Evolutionary conservation across 352 stramenopile species (phyloP), one percentile per base, ranked within the genome.

Genomic region (Phytophthora idaei): DNA sequence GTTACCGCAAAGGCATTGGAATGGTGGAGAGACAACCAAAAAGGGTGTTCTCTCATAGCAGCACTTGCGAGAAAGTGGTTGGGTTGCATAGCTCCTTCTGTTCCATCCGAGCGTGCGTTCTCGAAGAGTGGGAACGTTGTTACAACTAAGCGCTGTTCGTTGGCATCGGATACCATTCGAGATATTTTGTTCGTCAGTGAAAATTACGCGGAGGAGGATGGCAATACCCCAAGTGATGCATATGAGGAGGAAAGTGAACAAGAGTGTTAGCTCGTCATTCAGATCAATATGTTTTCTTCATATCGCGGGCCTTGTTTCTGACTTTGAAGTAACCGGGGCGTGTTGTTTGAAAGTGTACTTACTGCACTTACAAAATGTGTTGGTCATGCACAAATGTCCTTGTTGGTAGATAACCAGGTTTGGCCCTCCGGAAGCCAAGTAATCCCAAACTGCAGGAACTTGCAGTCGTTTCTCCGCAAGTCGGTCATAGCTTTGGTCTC

Each of bases 51-150:
- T 15, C 28, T 36, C n/a, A 1, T 56, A 12, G 34, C n/a, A 5
- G 17, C 32, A 31, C 25, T 63, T 1, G 56, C 56, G 12, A 32
- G 56, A 1, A 55, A 63, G 31, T 63, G 56, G 56, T 15, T 63
- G 12, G 56, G 45, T 1, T 63, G 56, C 32, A 63, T 63, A 11
- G 56, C 44, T 1, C 56, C 56, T 14, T 63, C 56, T 4, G 56
- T 48, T 1, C 56, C 44, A 39, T 48, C 51, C 0, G 37, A 58
- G 14, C 51, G 37, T 14, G 51, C 51, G 12, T 58, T 58, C 15
- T 58, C 51, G 0, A 58, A 55, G 9, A 44, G 48, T 15, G 48
- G 48, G 0, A 55, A 44, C 31, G 29, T 55, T n/a, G 48, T 55
- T 5, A 44, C 48, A 14, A 7, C 48, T 29, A 55, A 55, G n/a